Conservation (phyloP, 2,329 filamentous ascomycete genomes). For the Pseudophaeomoniella oleicola region DNA sequence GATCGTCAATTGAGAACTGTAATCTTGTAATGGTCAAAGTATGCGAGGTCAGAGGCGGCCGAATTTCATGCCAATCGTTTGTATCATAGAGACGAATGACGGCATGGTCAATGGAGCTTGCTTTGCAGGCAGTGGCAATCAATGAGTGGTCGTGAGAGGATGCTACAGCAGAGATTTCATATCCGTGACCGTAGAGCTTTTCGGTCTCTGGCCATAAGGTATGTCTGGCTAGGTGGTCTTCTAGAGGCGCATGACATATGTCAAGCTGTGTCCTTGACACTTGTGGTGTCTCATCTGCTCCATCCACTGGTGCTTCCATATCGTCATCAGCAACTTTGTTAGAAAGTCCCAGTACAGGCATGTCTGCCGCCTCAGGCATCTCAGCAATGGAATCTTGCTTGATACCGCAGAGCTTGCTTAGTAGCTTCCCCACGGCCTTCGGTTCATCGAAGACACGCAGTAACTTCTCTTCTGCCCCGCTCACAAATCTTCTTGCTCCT, state of each 20-base stretch:
- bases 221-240: slow-evolving; percentile 77
- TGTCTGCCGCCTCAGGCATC: slow-evolving; percentile 79
- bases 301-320: slow-evolving; percentile 27
- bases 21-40: slow-evolving; percentile 73
- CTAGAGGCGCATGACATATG: slow-evolving; percentile 62
- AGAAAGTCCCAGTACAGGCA: slow-evolving; percentile 85
- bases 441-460: slow-evolving; percentile 89
- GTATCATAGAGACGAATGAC: slow-evolving; percentile 89
- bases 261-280: slow-evolving; percentile 30
- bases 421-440: slow-evolving; percentile 61
- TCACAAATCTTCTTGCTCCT: slow-evolving; percentile 64
- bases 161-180: slow-evolving; percentile 83
- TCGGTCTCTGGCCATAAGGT: slow-evolving; percentile 93
- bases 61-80: slow-evolving; percentile 71
- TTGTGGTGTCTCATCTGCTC: slow-evolving; percentile 37
- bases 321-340: slow-evolving; percentile 72
- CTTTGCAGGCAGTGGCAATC: slow-evolving; percentile 84
- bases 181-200: slow-evolving; percentile 95
- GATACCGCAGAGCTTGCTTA: slow-evolving; percentile 54
- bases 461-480: slow-evolving; percentile 95
- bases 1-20: slow-evolving; percentile 62
- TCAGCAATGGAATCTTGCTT: slow-evolving; percentile 17
- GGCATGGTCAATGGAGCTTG: slow-evolving; percentile 83
- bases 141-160: slow-evolving; percentile 58
- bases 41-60: slow-evolving; percentile 70